These are phyloP conservation scores for Nothopassalora personata DNA, from an alignment of 2,329 filamentous ascomycete genomes.

Conservation along the genomic window DNA sequence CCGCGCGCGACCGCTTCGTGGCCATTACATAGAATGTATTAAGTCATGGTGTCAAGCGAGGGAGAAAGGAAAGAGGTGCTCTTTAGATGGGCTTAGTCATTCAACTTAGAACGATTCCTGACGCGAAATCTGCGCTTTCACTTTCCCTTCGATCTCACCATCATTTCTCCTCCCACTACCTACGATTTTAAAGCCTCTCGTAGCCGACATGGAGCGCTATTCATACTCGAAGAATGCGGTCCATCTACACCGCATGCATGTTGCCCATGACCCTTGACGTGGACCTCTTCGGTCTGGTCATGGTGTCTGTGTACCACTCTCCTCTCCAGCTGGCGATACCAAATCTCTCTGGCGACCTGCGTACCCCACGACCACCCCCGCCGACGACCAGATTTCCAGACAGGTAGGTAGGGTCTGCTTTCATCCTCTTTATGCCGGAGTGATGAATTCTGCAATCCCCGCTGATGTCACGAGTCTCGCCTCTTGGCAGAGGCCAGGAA, in stretches of 20 bases:
- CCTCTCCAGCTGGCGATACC: conserved; percentile 72
- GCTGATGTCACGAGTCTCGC: conserved; percentile 73
- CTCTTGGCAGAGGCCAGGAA: conserved; percentile 70
- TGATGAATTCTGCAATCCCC: conserved; percentile 64
- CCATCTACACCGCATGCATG: neutral
- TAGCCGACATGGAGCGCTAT: too few relatives aligned
- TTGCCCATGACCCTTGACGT: neutral
- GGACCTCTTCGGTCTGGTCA: neutral
- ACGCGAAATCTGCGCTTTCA: too few relatives aligned
- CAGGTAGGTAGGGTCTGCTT: conserved; percentile 57
- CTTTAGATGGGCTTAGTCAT: too few relatives aligned
- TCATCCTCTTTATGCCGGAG: conserved; percentile 68
- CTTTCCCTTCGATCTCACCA: too few relatives aligned
- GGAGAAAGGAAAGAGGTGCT: neutral
- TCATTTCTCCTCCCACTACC: neutral
- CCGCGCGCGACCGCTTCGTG: conserved; percentile 18
- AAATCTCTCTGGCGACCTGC: conserved; percentile 53
- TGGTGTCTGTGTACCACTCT: conserved; percentile 33
- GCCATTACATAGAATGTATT: conserved; percentile 1
- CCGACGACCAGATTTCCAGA: conserved; percentile 77
- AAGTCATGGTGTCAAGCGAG: neutral
- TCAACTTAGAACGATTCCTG: too few relatives aligned
- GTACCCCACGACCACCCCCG: conserved; percentile 66
- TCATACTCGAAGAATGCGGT: neutral
- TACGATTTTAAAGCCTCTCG: too few relatives aligned